Base-by-base conservation (phyloP, 2,329 filamentous ascomycete genomes). In the Diaporthe eres region DNA sequence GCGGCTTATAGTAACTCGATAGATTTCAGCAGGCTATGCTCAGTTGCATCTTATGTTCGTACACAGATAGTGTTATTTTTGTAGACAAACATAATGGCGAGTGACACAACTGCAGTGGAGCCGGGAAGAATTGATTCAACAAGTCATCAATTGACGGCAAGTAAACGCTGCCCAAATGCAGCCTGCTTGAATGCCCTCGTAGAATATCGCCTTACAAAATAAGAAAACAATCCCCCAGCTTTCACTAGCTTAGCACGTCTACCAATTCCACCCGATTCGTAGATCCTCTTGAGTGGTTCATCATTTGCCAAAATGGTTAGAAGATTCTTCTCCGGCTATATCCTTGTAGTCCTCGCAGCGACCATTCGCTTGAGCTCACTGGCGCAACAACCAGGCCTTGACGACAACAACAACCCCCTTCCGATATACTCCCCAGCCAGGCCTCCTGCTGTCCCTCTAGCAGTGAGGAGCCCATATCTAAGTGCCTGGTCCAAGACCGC, bases 401-500 rank as follows among this genome's bases (percentile, higher is more conserved):
- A 76, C 63, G 58, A 34, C 22, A 76, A 76, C 25, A 44, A 53
- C 9, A 76, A 76, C 15, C 57, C 57, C 25, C 65, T 76, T 19
- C 75, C 82, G 2, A 80, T 77, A 13, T 83, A 83, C 65, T 79
- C 72, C 1, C 83, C 82, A 1, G 77, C 82, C 3, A 79, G 78
- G n/a, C 82, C 83, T 7, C 83, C 83, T 13, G 80, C 82, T 3
- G 81, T 84, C 22, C 88, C 89, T 22, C 82, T 90, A 42, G 84
- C 87, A 71, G 88, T 90, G 42, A 85, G 89, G 55, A 89, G 88
- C 78, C 89, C 89, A 4, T 90, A 90, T 78, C 79, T 90, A 57
- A 90, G 87, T 77, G 85, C 88, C 31, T 90, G 89, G 89, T 81
- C 94, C 68, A 86, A 87, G 49, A 88, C 90, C 81, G 93, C 94